Evolutionary conservation across 805 yeast species (phyloP).

Genomic region (Millerozyma miso): DNA sequence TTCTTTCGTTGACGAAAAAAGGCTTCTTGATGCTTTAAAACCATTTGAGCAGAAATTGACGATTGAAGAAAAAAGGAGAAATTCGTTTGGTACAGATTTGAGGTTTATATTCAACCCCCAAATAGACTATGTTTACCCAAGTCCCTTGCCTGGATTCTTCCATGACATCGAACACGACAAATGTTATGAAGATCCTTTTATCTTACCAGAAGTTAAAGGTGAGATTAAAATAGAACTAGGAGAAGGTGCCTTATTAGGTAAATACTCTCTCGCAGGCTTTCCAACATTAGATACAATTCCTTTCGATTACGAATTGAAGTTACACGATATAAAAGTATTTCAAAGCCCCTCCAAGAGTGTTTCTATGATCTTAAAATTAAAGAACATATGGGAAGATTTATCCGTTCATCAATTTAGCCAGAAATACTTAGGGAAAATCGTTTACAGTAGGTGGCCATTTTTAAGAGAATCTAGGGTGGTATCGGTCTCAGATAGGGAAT

Average conservation of each 20-base stretch:
- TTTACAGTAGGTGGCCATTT: slow-evolving; percentile 88
- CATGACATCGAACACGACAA: slow-evolving; percentile 74
- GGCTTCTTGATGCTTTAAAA: slow-evolving; percentile 67
- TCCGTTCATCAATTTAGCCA: slow-evolving; percentile 63
- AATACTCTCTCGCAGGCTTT: slow-evolving; percentile 80
- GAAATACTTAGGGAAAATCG: slow-evolving; percentile 55
- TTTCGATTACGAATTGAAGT: slow-evolving; percentile 48
- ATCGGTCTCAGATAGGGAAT: slow-evolving; percentile 52
- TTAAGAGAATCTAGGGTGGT: slow-evolving; percentile 74
- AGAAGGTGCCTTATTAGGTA: slow-evolving; percentile 65
- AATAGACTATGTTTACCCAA: slow-evolving; percentile 56
- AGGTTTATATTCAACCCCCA: slow-evolving; percentile 75
- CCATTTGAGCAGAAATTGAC: slow-evolving; percentile 60
- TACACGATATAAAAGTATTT: slow-evolving; percentile 70
- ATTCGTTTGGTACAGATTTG: slow-evolving; percentile 68
- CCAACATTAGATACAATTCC: slow-evolving; percentile 77
- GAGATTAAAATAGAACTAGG: slow-evolving; percentile 53
- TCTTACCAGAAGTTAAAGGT: slow-evolving; percentile 46
- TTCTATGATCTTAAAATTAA: slow-evolving; percentile 66
- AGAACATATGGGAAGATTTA: slow-evolving; percentile 50
- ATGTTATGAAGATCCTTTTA: slow-evolving; percentile 61
- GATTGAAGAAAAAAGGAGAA: slow-evolving; percentile 70
- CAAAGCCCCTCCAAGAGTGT: slow-evolving; percentile 81
- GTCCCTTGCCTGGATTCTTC: slow-evolving; percentile 76
- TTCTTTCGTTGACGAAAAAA: slow-evolving; percentile 82